phyloP scores from a whole-genome alignment of 2,329 filamentous ascomycete genomes.

The Fusarium sp. region DNA sequence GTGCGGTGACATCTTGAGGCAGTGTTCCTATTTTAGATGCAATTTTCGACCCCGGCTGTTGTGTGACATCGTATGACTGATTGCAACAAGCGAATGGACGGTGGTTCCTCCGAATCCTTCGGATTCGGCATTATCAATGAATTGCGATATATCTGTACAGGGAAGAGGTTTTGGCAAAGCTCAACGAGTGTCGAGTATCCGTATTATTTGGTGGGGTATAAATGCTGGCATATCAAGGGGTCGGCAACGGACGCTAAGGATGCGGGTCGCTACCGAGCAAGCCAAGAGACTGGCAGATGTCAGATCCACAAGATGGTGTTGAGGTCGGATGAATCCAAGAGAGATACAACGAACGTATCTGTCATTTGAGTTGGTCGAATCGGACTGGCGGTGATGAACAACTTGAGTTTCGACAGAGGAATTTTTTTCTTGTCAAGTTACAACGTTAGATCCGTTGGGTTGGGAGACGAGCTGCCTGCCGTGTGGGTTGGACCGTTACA shows the following conservation, averaged over 20 bases:
- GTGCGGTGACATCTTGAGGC: not conserved
- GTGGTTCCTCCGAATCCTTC: not conserved
- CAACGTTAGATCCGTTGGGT: not conserved
- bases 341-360: not conserved
- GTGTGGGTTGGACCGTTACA: not conserved
- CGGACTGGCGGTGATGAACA: not conserved
- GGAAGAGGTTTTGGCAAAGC: not conserved
- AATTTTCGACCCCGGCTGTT: not conserved
- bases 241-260: not conserved
- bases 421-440: not conserved
- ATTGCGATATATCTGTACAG: not conserved
- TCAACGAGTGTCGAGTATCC: not conserved
- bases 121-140: not conserved
- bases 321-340: not conserved
- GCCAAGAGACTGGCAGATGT: not conserved
- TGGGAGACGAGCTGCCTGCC: not conserved
- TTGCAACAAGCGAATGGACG: not conserved
- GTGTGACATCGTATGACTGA: not conserved
- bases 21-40: not conserved
- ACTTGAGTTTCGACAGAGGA: not conserved
- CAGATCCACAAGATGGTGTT: not conserved
- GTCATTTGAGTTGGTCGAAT: not conserved
- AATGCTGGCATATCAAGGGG: not conserved
- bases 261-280: not conserved
- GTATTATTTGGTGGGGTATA: not conserved